These are phyloP conservation scores for Batrachochytrium dendrobatidis DNA, from an alignment of 371 early-diverging fungal species.

Conservation along the genomic window DNA sequence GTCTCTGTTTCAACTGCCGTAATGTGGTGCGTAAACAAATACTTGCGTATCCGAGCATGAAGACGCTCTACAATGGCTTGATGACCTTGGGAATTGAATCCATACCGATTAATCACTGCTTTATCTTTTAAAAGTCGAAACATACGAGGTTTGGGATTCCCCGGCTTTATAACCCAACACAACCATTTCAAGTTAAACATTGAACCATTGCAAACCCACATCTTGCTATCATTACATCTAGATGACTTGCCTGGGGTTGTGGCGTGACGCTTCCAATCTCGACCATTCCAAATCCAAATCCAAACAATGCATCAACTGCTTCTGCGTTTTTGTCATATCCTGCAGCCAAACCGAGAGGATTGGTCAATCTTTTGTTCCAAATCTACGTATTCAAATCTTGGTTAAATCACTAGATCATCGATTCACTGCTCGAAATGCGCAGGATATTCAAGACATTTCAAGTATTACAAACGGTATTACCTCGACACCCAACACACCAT, in stretches of 20 bases:
- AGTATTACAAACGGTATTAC: slow-evolving; percentile 16
- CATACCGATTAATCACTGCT: slow-evolving; percentile 81
- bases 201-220: not conserved
- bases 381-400: slow-evolving; percentile 28
- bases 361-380: slow-evolving; percentile 58
- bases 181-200: slow-evolving; percentile 10
- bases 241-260: slow-evolving; percentile 51
- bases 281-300: slow-evolving; percentile 76
- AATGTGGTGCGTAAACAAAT: slow-evolving; percentile 38
- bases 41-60: slow-evolving; percentile 54
- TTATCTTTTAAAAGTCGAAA: slow-evolving; percentile 63
- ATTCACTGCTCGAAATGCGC: too few species aligned
- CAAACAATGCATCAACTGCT: slow-evolving; percentile 67
- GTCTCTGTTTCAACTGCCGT: not conserved
- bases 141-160: slow-evolving; percentile 73
- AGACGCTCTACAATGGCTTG: slow-evolving; percentile 48
- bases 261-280: slow-evolving; percentile 83
- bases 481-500: slow-evolving; percentile 37
- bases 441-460: too few species aligned
- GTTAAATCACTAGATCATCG: too few species aligned
- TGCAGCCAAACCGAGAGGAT: slow-evolving; percentile 79
- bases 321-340: slow-evolving; percentile 84
- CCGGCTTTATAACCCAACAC: slow-evolving; percentile 37
- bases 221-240: too few species aligned
- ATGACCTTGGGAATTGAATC: slow-evolving; percentile 78